A percentile compares a stretch with the other conserved stretches of the same genome.
Evolutionary conservation across 163 green algal species (phyloP).

Genomic region (Prototheca wickerhamii): DNA sequence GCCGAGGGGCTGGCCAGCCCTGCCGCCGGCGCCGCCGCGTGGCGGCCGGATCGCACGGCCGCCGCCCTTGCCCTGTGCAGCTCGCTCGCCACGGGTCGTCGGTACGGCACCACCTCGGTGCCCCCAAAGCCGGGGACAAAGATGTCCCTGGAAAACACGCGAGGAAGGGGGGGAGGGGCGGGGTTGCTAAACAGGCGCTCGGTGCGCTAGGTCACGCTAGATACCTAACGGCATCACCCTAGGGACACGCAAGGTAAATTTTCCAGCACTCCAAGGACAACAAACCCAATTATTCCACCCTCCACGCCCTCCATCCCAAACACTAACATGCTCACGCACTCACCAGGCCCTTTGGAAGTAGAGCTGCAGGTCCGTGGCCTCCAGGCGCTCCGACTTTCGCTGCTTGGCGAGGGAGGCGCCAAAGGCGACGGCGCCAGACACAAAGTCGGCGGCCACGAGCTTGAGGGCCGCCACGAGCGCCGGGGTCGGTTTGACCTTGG

Average conservation of each 20-base stretch:
- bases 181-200: background rate
- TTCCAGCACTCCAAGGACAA: too few relatives aligned
- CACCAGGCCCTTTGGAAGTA: slow-evolving; percentile 33
- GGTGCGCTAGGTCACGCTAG: too few relatives aligned
- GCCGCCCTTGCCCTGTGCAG: slow-evolving; percentile 33
- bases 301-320: background rate
- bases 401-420: slow-evolving; percentile 21
- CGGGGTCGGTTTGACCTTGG: slow-evolving; percentile 7
- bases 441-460: slow-evolving; percentile 27
- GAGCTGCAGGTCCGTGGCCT: slow-evolving; percentile 22
- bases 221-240: too few relatives aligned
- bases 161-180: background rate
- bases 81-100: slow-evolving; percentile 23
- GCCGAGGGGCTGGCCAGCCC: background rate
- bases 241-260: background rate
- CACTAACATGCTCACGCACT: background rate
- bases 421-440: slow-evolving; percentile 21
- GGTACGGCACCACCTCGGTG: slow-evolving; percentile 34
- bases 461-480: slow-evolving; percentile 20
- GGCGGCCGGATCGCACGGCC: slow-evolving; percentile 28
- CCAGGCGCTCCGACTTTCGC: slow-evolving; percentile 11
- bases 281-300: background rate
- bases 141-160: slow-evolving; percentile 24
- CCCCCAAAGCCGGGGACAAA: slow-evolving; percentile 36
- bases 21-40: slow-evolving; percentile 6